These are phyloP conservation scores for Pisolithus thermaeus DNA, from an alignment of 1,284 basidiomycete genomes.

Conservation along the genomic window DNA sequence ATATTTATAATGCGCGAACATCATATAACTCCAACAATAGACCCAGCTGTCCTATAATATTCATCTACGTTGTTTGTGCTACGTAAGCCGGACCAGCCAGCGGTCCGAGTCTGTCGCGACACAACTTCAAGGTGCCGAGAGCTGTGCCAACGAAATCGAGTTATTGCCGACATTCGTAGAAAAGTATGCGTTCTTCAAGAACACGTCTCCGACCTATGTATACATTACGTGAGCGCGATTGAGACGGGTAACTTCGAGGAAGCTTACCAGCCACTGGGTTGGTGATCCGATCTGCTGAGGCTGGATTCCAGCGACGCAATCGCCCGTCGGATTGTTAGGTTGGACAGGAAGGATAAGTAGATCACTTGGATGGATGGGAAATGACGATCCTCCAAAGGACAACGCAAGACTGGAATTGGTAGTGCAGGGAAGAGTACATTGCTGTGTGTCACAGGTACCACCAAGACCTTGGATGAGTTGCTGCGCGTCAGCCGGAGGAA, in stretches of 20 bases:
- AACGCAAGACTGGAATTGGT: slow-evolving; percentile 60
- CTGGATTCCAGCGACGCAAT: slow-evolving; percentile 72
- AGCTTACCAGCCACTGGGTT: slow-evolving; percentile 66
- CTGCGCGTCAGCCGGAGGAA: slow-evolving; percentile 53
- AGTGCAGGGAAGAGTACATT: slow-evolving; percentile 78
- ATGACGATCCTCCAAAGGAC: slow-evolving; percentile 51
- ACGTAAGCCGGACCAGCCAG: slow-evolving; percentile 7
- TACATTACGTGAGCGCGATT: slow-evolving; percentile 4
- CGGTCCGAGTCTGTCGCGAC: neutral
- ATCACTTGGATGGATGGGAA: slow-evolving; percentile 66
- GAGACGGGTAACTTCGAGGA: slow-evolving; percentile 1
- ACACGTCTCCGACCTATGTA: slow-evolving; percentile 58
- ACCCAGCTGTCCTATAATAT: neutral
- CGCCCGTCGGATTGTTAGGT: slow-evolving; percentile 53
- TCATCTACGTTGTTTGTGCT: neutral
- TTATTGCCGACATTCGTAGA: slow-evolving; percentile 67
- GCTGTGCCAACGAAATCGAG: slow-evolving; percentile 62
- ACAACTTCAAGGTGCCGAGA: slow-evolving; percentile 19
- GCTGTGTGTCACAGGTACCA: slow-evolving; percentile 52
- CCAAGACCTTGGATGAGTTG: slow-evolving; percentile 61
- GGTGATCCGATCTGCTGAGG: slow-evolving; percentile 57
- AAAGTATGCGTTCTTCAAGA: slow-evolving; percentile 78
- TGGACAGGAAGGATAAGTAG: slow-evolving; percentile 66
- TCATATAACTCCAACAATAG: neutral
- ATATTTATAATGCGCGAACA: neutral